phyloP scores from a whole-genome alignment of 1,284 basidiomycete genomes.

The Volvariella volvacea region DNA sequence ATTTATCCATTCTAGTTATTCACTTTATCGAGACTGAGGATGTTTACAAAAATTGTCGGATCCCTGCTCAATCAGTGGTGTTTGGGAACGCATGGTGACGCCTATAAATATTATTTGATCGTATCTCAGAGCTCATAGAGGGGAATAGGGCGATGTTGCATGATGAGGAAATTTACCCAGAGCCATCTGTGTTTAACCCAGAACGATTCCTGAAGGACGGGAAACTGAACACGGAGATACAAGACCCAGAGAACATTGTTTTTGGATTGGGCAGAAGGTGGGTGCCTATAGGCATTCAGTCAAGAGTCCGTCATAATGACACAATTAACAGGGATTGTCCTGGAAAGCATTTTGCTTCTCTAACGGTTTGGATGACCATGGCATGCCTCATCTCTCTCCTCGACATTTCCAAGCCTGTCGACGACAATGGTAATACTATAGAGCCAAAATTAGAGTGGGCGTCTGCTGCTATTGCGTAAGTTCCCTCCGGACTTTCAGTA shows the following conservation, averaged over 20 bases:
- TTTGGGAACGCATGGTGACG: conserved; percentile 19
- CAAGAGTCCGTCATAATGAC: no score
- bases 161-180: conserved; percentile 26
- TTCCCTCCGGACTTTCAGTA: no score
- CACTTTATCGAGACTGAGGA: conserved; percentile 18
- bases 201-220: conserved; percentile 27
- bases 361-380: conserved; percentile 28
- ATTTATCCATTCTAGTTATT: conserved; percentile 1
- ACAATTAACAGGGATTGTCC: conserved; percentile 17
- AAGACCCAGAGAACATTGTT: conserved; percentile 17
- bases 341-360: conserved; percentile 27
- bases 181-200: conserved; percentile 31
- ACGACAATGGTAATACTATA: conserved; percentile 20
- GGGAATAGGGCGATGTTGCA: conserved; percentile 28
- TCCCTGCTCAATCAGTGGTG: conserved; percentile 22
- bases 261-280: conserved; percentile 29
- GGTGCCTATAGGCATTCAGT: neutral
- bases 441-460: conserved; percentile 18
- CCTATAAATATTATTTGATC: neutral
- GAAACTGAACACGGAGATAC: conserved; percentile 19
- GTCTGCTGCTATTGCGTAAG: conserved; percentile 15
- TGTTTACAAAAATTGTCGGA: conserved; percentile 20
- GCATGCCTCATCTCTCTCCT: conserved; percentile 31
- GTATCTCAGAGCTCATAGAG: neutral
- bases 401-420: conserved; percentile 22